Base-by-base conservation (phyloP, 2,329 filamentous ascomycete genomes). In the Capronia coronata region DNA sequence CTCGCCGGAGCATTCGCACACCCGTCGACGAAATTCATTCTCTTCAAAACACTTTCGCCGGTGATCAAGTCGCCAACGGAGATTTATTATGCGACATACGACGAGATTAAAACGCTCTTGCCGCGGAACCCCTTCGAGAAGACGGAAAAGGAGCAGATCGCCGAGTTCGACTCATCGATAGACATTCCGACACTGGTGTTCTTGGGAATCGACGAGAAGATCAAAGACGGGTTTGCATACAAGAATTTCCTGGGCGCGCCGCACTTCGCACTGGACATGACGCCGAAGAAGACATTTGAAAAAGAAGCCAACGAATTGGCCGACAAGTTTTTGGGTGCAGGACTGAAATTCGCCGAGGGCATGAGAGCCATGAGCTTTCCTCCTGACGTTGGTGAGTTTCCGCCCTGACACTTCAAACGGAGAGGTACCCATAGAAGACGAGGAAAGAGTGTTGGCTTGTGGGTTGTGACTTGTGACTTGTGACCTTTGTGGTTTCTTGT, bases 221-320 rank as follows among this genome's bases (percentile, higher is more conserved):
- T 66, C 6, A 37, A 3, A 21, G 71, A 75, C 29, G 63, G 60
- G 14, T 54, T 73, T 45, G 51, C 63, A 2, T 68, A 65, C 62
- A 80, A 80, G 41, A 74, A 75, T 45, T 94, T 94, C 65, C 78
- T 74, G 27, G 93, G 91, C 2, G 76, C 77, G 42, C 90, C 93
- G 1, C 94, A 83, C 69, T 98, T 97, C 64, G 91, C 90, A 1
- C 67, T 98, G 10, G 93, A 97, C 65, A 78, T 95, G 16, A 94
- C 90, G 2, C 84, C 88, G 0, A 80, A 77, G 55, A 83, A 78
- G 1, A 73, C 73, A 2, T 71, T 82, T 29, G 79, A 78, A 49
- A 79, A 83, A 2, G 77, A 77, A 37, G 82, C 82, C 1, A 77
- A 79, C 49, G 71, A 71, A 22, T 71, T 90, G 5, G 75, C 85